Percentiles rank a stretch among this genome's conserved stretches.
Evolutionary conservation across 1,284 basidiomycete species (phyloP).

Genomic region (Thelephora terrestris): DNA sequence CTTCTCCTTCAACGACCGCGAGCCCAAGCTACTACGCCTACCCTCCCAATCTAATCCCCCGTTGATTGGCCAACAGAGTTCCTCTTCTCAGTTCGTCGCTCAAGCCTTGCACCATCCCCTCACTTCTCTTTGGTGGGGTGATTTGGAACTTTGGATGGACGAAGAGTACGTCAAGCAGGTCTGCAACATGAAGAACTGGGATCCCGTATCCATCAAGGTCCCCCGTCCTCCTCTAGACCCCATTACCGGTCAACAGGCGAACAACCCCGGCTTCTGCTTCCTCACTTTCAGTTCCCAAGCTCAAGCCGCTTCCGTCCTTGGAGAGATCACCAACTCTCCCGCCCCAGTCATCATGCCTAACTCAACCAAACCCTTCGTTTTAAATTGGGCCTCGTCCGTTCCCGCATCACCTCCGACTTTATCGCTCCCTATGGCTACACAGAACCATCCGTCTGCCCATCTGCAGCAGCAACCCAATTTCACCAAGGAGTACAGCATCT

Average conservation of each 20-base stretch:
- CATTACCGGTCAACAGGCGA: conserved; percentile 51
- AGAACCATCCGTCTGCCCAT: background rate
- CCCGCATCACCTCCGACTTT: conserved; percentile 30
- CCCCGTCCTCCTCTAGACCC: conserved; percentile 56
- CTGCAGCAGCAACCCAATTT: conserved; percentile 40
- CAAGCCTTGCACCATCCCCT: conserved; percentile 9
- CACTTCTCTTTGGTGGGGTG: conserved; percentile 64
- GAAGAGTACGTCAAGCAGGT: conserved; percentile 82
- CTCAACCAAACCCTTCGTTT: conserved; percentile 59
- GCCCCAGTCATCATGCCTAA: conserved; percentile 65
- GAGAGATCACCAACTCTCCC: conserved; percentile 44
- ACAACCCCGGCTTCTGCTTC: conserved; percentile 80
- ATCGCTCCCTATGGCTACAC: conserved; percentile 17
- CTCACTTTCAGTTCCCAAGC: conserved; percentile 69
- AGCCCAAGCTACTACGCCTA: background rate
- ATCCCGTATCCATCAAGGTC: conserved; percentile 59
- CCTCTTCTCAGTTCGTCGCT: background rate
- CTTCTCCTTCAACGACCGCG: conserved; percentile 1
- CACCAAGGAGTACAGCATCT: conserved; percentile 81
- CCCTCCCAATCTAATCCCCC: background rate
- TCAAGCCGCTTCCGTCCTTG: conserved; percentile 62
- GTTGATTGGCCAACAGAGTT: background rate
- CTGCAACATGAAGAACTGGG: conserved; percentile 71
- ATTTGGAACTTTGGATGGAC: conserved; percentile 87
- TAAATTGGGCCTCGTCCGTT: conserved; percentile 73